A percentile compares a stretch with the other conserved stretches of the same genome.
These are phyloP conservation scores for Zizania palustris DNA, from an alignment of 202 grass and related monocot genomes.

Conservation along the genomic window DNA sequence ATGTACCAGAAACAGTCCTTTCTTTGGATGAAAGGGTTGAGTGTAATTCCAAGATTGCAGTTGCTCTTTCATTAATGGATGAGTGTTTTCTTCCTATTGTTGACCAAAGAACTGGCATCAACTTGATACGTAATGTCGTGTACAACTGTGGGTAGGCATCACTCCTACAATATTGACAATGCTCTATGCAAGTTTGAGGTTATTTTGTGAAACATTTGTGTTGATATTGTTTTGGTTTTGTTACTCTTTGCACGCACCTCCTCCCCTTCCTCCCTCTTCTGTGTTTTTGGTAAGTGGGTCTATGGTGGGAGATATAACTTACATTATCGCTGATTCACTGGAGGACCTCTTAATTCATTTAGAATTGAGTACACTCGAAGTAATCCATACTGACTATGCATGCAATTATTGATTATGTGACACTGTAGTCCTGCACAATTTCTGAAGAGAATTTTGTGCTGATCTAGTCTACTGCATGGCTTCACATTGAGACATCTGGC, in stretches of 20 bases:
- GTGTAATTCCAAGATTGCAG: slow-evolving; percentile 86
- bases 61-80: slow-evolving; percentile 87
- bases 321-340: slow-evolving; percentile 22
- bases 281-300: slow-evolving; percentile 8
- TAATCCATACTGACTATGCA: background rate
- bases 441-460: background rate
- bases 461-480: background rate
- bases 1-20: slow-evolving; percentile 58
- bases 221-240: slow-evolving; percentile 38
- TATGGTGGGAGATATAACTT: slow-evolving; percentile 1
- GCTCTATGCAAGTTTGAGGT: slow-evolving; percentile 29
- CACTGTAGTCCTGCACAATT: slow-evolving; percentile 1
- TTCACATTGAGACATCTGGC: background rate
- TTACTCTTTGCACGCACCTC: slow-evolving; percentile 15
- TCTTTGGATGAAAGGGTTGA: slow-evolving; percentile 59
- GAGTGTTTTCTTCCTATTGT: slow-evolving; percentile 93
- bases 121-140: slow-evolving; percentile 86
- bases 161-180: slow-evolving; percentile 25
- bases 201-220: slow-evolving; percentile 25
- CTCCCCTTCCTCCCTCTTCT: background rate
- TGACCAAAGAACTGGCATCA: slow-evolving; percentile 96
- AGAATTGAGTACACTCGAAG: slow-evolving; percentile 4
- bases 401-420: background rate
- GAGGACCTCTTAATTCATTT: background rate
- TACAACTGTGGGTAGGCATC: slow-evolving; percentile 88